A percentile compares a stretch with the other conserved stretches of the same genome.
Evolutionary conservation across 2,329 filamentous ascomycete species (phyloP).

Genomic region (Beauveria pseudobassiana): DNA sequence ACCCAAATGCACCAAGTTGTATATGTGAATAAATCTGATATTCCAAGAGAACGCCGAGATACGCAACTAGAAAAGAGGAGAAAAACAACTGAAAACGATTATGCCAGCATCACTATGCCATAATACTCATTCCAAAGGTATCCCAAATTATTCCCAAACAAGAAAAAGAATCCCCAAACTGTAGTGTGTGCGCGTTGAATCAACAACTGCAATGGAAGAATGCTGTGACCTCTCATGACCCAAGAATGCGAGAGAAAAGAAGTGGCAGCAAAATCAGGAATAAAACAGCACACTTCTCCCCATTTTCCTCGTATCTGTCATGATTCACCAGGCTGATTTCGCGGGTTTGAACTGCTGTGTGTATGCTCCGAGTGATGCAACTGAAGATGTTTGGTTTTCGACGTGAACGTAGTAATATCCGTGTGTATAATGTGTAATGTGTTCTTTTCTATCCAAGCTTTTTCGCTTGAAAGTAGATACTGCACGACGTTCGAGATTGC

Average conservation of each 20-base stretch:
- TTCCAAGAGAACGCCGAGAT: background rate
- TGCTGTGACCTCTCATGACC: background rate
- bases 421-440: background rate
- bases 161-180: background rate
- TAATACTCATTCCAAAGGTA: slow-evolving; percentile 1
- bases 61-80: background rate
- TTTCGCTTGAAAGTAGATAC: background rate
- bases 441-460: background rate
- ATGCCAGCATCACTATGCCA: slow-evolving; percentile 5
- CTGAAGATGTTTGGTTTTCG: background rate
- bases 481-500: background rate
- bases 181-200: background rate
- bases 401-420: background rate
- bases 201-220: background rate
- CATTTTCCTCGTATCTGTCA: background rate
- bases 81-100: background rate
- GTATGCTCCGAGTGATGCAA: slow-evolving; percentile 6
- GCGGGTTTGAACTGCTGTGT: background rate
- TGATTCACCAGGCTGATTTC: background rate
- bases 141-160: background rate
- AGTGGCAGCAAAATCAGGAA: background rate
- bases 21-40: background rate
- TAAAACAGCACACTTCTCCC: too few species aligned
- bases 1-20: background rate
- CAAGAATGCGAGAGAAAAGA: background rate